Conservation (phyloP, 2,329 filamentous ascomycete species). For the Sarocladiaceae sp. region DNA sequence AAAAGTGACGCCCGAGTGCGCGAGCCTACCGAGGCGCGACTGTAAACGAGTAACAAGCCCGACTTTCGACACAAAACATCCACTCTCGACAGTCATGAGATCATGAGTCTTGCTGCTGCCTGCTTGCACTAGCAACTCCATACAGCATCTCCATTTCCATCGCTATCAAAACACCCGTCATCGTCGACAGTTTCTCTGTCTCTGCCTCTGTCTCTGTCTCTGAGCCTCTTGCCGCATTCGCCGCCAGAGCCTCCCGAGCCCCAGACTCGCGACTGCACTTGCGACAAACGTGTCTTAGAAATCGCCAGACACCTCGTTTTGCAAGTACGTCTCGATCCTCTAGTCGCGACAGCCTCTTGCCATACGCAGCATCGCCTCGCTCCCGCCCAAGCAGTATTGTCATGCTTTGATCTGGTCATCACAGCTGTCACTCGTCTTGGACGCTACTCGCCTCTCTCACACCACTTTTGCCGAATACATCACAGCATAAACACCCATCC, state of each 20-base stretch:
- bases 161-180: background rate
- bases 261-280: constrained; percentile 3
- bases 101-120: constrained; percentile 2
- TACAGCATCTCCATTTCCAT: too few species aligned
- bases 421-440: constrained; percentile 1
- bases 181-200: background rate
- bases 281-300: constrained; percentile 8
- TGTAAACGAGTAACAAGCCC: too few species aligned
- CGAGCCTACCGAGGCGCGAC: constrained; percentile 4
- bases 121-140: background rate
- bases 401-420: constrained; percentile 7
- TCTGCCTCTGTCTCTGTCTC: background rate
- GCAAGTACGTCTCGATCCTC: too few species aligned
- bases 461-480: constrained; percentile 8
- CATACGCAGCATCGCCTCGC: background rate
- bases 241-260: background rate
- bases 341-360: background rate
- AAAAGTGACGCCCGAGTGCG: constrained; percentile 9
- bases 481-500: background rate
- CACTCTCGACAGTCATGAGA: background rate
- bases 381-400: background rate
- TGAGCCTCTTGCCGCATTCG: background rate
- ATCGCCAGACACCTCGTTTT: background rate
- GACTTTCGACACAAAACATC: background rate
- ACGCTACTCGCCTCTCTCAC: constrained; percentile 3